Evolutionary conservation across 805 yeast genomes (phyloP).

Genomic region (Kluyveromyces dobzhanskii): DNA sequence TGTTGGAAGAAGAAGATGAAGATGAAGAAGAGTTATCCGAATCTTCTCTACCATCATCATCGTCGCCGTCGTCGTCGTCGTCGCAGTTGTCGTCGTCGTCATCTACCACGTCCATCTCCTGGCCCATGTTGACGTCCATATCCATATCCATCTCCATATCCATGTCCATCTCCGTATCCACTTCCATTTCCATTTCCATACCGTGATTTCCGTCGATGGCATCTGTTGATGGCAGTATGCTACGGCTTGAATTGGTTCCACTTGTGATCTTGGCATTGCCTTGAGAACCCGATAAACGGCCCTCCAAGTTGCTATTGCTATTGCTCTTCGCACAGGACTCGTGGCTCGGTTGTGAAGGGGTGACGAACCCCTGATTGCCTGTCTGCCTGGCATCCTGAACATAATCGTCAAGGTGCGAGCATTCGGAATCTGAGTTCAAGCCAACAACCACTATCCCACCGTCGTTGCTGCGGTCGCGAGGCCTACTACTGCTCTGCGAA

Average conservation of each 20-base stretch:
- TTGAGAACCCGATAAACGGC: too few species aligned
- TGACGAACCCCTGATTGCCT: conserved; percentile 7
- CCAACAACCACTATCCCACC: too few species aligned
- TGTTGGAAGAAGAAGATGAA: not conserved
- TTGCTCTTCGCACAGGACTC: not conserved
- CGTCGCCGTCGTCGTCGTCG: not conserved
- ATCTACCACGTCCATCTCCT: not conserved
- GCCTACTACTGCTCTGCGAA: too few species aligned
- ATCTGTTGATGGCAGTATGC: too few species aligned
- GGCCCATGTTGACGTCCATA: too few species aligned
- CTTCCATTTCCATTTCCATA: not conserved
- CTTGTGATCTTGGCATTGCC: too few species aligned
- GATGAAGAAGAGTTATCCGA: not conserved
- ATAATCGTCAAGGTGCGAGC: conserved; percentile 3
- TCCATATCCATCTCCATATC: conserved; percentile 1
- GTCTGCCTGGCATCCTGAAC: conserved; percentile 6
- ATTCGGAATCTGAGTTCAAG: too few species aligned
- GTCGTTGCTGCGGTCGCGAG: too few species aligned
- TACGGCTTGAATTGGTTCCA: too few species aligned
- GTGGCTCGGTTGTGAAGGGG: conserved; percentile 5
- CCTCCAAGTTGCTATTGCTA: too few species aligned
- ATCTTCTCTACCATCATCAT: not conserved
- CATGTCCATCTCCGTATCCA: not conserved
- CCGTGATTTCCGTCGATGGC: not conserved
- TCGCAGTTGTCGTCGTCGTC: conserved; percentile 1